Base-by-base conservation (phyloP, 768 basidiomycete species). In the Hygrophorus pudorinus region DNA sequence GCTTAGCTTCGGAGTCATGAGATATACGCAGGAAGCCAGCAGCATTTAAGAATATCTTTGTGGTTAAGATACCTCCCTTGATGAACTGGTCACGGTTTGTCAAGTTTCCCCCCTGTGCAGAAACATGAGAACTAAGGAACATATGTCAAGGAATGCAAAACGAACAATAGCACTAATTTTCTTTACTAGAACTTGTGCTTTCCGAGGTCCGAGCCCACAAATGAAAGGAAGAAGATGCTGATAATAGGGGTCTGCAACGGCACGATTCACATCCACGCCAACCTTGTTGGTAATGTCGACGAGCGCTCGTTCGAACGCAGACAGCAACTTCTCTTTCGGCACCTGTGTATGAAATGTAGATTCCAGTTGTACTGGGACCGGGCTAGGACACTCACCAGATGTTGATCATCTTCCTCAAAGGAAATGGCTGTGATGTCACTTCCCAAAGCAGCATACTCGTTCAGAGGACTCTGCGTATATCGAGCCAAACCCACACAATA, bases 261-360 rank as follows among this genome's bases (percentile, higher is more conserved):
- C 88, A 24, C 85, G 83, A 59, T 99, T 98, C 67, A 99, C 85
- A 59, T 98, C 93, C 36, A 98, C 92, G 24, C 96, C 96, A 48
- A 93, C 82, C 56, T 79, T 80, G 63, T 93, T 97, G 45, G 87
- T 84, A 20, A 88, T 71, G 59, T 97, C 93, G 45, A 96, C 88
- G 30, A 99, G 66, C 20, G 78, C 81, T 32, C 88, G 80, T 60
- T 99, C 96, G 32, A 96, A 76, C 0, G 81, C 78, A 4, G 70
- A 61, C 38, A 90, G 61, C 11, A 97, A 66, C 59, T 94, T 96
- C 54, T 96, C 93, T 49, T 67, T 71, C 0, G 93, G 81, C 33
- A 98, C 73, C 91, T 97, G 47, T n/a, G 31, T 16, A 38, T 9
- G 34, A 13, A 24, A 36, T 32, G 44, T 20, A 18, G 18, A 45